Evolutionary conservation across 2,329 filamentous ascomycete species (phyloP), one percentile per base, ranked within the genome.

Genomic region (Cercospora sojina): DNA sequence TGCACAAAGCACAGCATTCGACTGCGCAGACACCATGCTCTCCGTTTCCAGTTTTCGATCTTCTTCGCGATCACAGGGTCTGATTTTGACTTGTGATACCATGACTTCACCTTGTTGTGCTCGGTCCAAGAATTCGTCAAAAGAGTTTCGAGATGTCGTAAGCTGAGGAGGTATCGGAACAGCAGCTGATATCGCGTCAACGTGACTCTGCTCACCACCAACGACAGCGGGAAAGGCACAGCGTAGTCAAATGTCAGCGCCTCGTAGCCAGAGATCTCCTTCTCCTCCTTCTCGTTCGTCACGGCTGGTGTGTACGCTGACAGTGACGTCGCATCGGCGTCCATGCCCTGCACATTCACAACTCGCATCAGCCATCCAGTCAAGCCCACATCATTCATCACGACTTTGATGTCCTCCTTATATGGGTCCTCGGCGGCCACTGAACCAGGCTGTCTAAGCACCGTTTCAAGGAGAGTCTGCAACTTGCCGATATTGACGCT

Each of bases 1-100:
- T 99, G 95, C 2, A 98, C 92, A 76, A 98, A 99, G 8, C 97
- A 92, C 8, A 98, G 84, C 95, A 99, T 99, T 57, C 95, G 88
- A 2, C 93, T 92, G 35, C 95, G 87, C 65, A 99, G 81, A 2
- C 92, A 97, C 90, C 92, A 98, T 0, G 94, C 92, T 31, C 92
- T 86, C 47, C 93, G 87, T 78, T 99, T 99, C 93, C 93, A 98
- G 64, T 91, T 86, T 79, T 97, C 94, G 12, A 98, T 85, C 31
- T 86, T 86, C 55, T 85, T 56, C 35, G 64, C 12, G 87, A 71
- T 88, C 90, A 97, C 65, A 20, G 66, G 35, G 55, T 73, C 66
- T 10, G 59, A 67, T 5, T 67, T 91, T 4, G 88, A 70, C 55
- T 75, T 75, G 79, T 96, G 91, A 61, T 89, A 88, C 95, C 95